Base-by-base conservation (phyloP, 441 rosid genomes). In the Macaranga tanarius region DNA sequence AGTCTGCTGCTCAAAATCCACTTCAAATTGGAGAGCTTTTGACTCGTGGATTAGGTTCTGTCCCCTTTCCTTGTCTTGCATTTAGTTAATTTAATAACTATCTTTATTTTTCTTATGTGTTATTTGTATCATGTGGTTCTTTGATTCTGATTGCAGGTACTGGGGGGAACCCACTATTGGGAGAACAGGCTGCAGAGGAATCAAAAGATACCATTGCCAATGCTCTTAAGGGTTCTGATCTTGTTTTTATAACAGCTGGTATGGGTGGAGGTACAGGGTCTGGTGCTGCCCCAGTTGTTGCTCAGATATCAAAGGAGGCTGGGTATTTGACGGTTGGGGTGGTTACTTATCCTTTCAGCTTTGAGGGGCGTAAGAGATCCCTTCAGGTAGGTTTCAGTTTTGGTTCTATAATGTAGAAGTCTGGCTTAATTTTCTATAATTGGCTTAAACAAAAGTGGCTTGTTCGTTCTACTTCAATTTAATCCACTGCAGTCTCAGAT, bases 261-360 rank as follows among this genome's bases (percentile, higher is more conserved):
- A 95, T 95, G 97, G 99, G 99, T 80, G 99, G 99, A 78, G 99
- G 99, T 38, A 95, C 99, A 40, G 99, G 99, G 9, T 95, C 99
- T 12, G 99, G 99, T 75, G 99, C 99, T 88, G 99, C 99, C 42
- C 99, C 99, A 25, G 96, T 95, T 26, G 97, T 95, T 38, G 99
- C 97, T 65, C 97, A 90, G 83, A 89, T 95, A 72, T 73, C 97
- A 6, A 95, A 87, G 73, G 99, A 95, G 54, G 95, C 96, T 23
- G 99, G 98, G 51, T 92, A 92, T 76, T 84, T 95, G 82, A 95
- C 97, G 51, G 99, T 95, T 76, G 99, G 99, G 73, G 99, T 92
- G 75, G 97, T 95, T 69, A 92, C 99, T 15, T 95, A 92, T 81
- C 99, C 99, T 31, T 92, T 95, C 83, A 95, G 99, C 81, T 95